Base-by-base conservation (phyloP, 352 stramenopile genomes). In the Blastocystis sp. region DNA sequence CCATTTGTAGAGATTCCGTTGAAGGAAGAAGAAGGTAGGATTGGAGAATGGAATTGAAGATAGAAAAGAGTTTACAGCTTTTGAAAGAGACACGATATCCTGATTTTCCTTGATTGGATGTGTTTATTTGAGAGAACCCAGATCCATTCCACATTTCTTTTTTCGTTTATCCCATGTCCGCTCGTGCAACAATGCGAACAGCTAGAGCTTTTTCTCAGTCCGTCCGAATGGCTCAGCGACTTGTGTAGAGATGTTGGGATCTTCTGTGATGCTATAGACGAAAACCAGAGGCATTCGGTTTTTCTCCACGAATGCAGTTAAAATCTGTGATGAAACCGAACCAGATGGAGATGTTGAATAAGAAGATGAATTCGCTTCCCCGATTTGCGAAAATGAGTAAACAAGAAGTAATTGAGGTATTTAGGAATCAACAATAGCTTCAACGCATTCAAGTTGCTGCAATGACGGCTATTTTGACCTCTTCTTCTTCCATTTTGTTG, bases 331-430 rank as follows among this genome's bases (percentile, higher is more conserved):
- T 46, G 11, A 65, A 65, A 37, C 14, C 39, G 29, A 6, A n/a
- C 51, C 46, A 29, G 14, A 66, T 83, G 49, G 71, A 83, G 71
- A 52, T 66, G 19, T 27, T 83, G 51, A 49, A 21, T 29, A 51
- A 29, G 29, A 83, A 83, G 27, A 54, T 63, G 29, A 66, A 42
- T 54, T 24, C 27, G 6, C 14, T 66, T 16, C 9, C 51, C 0
- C 9, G 29, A 35, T 65, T 19, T 19, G n/a, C 29, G n/a, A 83
- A 83, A 56, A 66, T 83, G 71, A 67, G 49, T 42, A 63, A 65
- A 43, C 46, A 35, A 24, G 71, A 83, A 24, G 71, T 83, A 42
- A 19, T 21, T 16, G 14, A 37, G 3, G 14, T 32, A 14, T n/a
- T 6, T 32, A 1, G 14, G 21, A 11, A 16, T 83, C 24, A 83